Base-by-base conservation (phyloP, 306 rosid genomes). In the Potentilla sterilis region DNA sequence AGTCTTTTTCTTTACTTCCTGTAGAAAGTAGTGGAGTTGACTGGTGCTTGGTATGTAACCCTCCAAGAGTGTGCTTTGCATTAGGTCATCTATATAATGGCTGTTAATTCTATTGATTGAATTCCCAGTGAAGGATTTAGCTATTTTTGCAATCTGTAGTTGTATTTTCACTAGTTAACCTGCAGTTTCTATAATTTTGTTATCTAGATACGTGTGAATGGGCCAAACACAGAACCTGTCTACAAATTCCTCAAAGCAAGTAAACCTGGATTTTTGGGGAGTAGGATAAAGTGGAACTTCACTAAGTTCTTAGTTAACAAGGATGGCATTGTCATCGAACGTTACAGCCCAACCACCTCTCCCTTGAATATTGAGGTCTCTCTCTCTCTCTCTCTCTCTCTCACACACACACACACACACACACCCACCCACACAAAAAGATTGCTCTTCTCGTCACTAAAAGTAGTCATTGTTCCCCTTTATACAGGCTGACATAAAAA, bases 201-300 rank as follows among this genome's bases (percentile, higher is more conserved):
- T 42, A 22, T 86, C 34, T 47, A 96, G 99, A 42, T 96, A 55
- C 90, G 93, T 43, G 91, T 87, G 40, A 96, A 92, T 67, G 99
- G 99, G 78, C 63, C 86, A 62, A 79, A 89, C 15, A 16, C 96
- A 9, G 87, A 81, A 51, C 92, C 96, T 12, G 81, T 95, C 0
- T 96, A 79, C 80, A 92, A 82, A 83, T 96, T 88, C 78, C 88
- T 92, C 6, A 96, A 96, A 83, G 66, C 93, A 24, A 85, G 82
- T 72, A 92, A 87, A 83, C 7, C 69, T 42, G 99, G 98, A 75
- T 65, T 79, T 47, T 2, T 87, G 73, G 97, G 99, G 24, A 46
- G 89, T 2, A 80, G 90, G 71, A 89, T 96, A 52, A 92, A 96
- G 84, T 96, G 99, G 99, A 96, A 96, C 87, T 96, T 96, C 85